Percentiles rank a stretch among this genome's conserved stretches.
Evolutionary conservation across 108 stramenopile genomes (phyloP).

Genomic region (Aurantiochytrium sp.): DNA sequence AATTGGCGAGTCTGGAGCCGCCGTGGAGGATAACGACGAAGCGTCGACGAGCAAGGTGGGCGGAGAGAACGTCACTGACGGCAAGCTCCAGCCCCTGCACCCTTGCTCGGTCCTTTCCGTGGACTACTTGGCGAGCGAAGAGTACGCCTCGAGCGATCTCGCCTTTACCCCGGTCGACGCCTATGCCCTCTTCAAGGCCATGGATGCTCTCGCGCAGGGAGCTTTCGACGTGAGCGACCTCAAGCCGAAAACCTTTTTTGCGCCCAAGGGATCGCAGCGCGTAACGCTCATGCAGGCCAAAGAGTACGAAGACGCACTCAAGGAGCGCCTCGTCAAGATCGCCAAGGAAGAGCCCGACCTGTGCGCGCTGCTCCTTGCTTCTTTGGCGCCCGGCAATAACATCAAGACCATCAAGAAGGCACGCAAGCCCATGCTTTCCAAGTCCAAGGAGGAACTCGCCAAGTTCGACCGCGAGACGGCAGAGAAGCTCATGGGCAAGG

Average conservation of each 20-base stretch:
- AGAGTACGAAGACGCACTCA: slow-evolving; percentile 87
- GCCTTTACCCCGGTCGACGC: slow-evolving; percentile 91
- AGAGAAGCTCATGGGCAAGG: slow-evolving; percentile 55
- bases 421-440: slow-evolving; percentile 64
- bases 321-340: slow-evolving; percentile 66
- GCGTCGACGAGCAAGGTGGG: slow-evolving; percentile 29
- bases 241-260: slow-evolving; percentile 88
- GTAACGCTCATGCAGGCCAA: slow-evolving; percentile 90
- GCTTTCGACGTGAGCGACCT: slow-evolving; percentile 68
- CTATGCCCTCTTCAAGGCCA: slow-evolving; percentile 47
- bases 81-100: slow-evolving; percentile 66
- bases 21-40: slow-evolving; percentile 48
- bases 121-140: slow-evolving; percentile 52
- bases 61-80: neutral
- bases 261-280: slow-evolving; percentile 67
- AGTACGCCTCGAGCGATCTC: slow-evolving; percentile 60
- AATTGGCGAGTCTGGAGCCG: slow-evolving; percentile 45
- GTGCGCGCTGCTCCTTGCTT: slow-evolving; percentile 15
- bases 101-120: slow-evolving; percentile 89
- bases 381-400: slow-evolving; percentile 51
- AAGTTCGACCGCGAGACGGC: slow-evolving; percentile 51
- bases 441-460: slow-evolving; percentile 72
- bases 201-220: slow-evolving; percentile 1
- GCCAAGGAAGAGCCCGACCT: slow-evolving; percentile 69
- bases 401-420: slow-evolving; percentile 41